Percentiles rank a stretch among this genome's conserved stretches.
phyloP scores from a whole-genome alignment of 2,329 filamentous ascomycete genomes.

The Exophiala lecanii-corni region DNA sequence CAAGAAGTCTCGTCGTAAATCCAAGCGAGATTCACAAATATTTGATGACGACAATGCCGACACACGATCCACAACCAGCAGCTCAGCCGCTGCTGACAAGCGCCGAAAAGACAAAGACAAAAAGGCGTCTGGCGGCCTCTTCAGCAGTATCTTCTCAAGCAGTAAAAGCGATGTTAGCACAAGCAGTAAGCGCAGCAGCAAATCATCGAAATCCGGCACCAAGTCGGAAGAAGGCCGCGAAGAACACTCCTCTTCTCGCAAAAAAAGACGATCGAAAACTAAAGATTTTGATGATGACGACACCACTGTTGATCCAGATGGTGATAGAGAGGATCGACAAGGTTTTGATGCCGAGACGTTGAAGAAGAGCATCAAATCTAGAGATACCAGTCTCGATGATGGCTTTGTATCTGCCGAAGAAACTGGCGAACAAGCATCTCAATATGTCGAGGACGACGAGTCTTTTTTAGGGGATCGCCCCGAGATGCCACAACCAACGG shows the following conservation, averaged over 20 bases:
- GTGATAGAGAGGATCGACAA: slow-evolving; percentile 6
- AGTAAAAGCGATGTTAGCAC: slow-evolving; percentile 25
- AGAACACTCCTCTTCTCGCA: slow-evolving; percentile 32
- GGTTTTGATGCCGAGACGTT: slow-evolving; percentile 5
- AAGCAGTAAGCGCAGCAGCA: slow-evolving; percentile 28
- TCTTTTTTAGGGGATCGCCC: slow-evolving; percentile 64
- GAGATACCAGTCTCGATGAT: slow-evolving; percentile 24
- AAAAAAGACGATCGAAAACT: slow-evolving; percentile 23
- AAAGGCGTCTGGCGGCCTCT: slow-evolving; percentile 32
- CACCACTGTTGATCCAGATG: slow-evolving; percentile 10
- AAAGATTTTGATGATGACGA: slow-evolving; percentile 12
- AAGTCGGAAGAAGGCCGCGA: slow-evolving; percentile 36
- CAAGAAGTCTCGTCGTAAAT: slow-evolving; percentile 31
- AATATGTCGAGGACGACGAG: slow-evolving; percentile 35
- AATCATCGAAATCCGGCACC: slow-evolving; percentile 34
- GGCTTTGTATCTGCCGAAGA: slow-evolving; percentile 27
- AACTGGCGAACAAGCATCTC: slow-evolving; percentile 3
- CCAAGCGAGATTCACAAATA: slow-evolving; percentile 27
- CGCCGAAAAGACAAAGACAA: slow-evolving; percentile 32
- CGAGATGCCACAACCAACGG: slow-evolving; percentile 52
- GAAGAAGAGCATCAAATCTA: slow-evolving; percentile 34
- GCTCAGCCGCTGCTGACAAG: slow-evolving; percentile 21
- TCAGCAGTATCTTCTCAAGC: slow-evolving; percentile 34
- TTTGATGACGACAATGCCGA: slow-evolving; percentile 22
- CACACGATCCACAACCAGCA: slow-evolving; percentile 13